These are phyloP conservation scores for Agarophyton chilense DNA, from an alignment of 23 red algal genomes.

Conservation along the genomic window DNA sequence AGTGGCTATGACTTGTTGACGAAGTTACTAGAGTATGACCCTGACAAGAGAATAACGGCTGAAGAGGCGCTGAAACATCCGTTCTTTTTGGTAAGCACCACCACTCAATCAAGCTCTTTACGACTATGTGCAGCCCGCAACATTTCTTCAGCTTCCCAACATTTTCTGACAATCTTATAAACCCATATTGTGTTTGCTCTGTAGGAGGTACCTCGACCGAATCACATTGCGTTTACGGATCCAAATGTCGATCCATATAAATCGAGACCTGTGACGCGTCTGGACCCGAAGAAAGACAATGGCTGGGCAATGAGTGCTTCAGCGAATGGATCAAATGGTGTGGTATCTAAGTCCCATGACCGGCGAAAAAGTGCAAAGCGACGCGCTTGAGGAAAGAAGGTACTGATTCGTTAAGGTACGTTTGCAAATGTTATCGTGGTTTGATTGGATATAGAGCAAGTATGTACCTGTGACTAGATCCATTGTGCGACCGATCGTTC, in stretches of 20 bases:
- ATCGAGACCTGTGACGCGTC: conserved; percentile 77
- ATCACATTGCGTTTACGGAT: conserved; percentile 66
- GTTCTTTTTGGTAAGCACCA: conserved; percentile 74
- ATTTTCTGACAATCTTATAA: neutral
- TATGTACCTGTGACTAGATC: conserved; percentile 22
- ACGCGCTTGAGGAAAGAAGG: conserved; percentile 35
- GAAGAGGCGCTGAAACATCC: conserved; percentile 72
- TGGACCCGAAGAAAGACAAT: conserved; percentile 83
- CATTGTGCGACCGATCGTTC: conserved; percentile 15
- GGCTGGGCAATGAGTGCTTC: conserved; percentile 83
- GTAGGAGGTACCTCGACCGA: conserved; percentile 79
- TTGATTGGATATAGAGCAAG: conserved; percentile 19
- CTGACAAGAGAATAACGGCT: conserved; percentile 84
- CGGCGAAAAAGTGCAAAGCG: conserved; percentile 46
- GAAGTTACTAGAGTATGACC: conserved; percentile 84
- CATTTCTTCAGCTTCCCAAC: neutral
- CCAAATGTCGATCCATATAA: conserved; percentile 80
- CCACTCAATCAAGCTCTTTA: neutral
- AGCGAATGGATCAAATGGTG: conserved; percentile 54
- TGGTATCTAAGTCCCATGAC: conserved; percentile 32
- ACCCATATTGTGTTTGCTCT: too few species aligned
- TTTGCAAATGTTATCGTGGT: conserved; percentile 23
- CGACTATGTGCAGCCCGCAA: neutral
- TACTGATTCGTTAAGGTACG: conserved; percentile 22
- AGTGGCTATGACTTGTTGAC: conserved; percentile 75